phyloP scores from a whole-genome alignment of 352 stramenopile genomes.

The Phytophthora multivora region DNA sequence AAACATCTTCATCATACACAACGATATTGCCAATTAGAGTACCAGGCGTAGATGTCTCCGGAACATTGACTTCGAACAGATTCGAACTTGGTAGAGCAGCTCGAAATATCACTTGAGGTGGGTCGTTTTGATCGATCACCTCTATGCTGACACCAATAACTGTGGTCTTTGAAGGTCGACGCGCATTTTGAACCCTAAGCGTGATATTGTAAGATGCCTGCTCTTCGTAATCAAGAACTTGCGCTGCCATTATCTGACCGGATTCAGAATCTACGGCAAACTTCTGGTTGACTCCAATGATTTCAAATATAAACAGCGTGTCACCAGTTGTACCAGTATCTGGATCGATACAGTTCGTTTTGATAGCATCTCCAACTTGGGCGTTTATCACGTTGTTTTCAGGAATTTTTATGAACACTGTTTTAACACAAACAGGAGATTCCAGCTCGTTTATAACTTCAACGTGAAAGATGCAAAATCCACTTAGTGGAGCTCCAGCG shows the following conservation, averaged over 20 bases:
- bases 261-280: conserved; percentile 13
- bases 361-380: conserved; percentile 36
- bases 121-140: conserved; percentile 21
- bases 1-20: conserved; percentile 28
- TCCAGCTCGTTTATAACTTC: conserved; percentile 51
- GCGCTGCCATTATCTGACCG: conserved; percentile 11
- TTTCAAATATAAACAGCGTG: conserved; percentile 48
- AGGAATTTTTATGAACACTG: background rate
- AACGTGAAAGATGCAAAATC: conserved; percentile 39
- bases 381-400: conserved; percentile 42
- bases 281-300: conserved; percentile 1
- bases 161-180: conserved; percentile 23
- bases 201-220: conserved; percentile 13
- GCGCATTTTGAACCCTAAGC: conserved; percentile 20
- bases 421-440: conserved; percentile 9
- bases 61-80: conserved; percentile 3
- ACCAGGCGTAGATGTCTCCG: conserved; percentile 17
- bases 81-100: conserved; percentile 14
- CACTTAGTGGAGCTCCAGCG: conserved; percentile 34
- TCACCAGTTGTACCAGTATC: conserved; percentile 34
- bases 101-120: conserved; percentile 17
- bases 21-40: conserved; percentile 14
- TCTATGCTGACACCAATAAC: conserved; percentile 9
- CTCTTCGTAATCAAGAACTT: conserved; percentile 25
- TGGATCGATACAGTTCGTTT: conserved; percentile 50